Evolutionary conservation across 768 basidiomycete species (phyloP).

Genomic region (Clitopilus hobsonii): DNA sequence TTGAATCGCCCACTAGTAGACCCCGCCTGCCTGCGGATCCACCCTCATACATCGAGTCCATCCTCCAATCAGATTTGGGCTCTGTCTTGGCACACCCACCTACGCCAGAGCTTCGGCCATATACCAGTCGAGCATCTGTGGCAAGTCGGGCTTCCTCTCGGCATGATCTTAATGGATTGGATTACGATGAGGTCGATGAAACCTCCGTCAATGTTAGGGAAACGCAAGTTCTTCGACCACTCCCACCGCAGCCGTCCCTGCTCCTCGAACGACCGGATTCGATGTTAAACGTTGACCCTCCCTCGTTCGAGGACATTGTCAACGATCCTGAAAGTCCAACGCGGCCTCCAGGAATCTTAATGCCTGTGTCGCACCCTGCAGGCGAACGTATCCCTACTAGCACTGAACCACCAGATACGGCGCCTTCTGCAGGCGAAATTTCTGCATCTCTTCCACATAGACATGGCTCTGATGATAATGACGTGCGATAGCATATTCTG

Average conservation of each 20-base stretch:
- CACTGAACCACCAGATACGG: not conserved
- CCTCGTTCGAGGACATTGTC: not conserved
- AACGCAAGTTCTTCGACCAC: not conserved
- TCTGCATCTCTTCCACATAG: not conserved
- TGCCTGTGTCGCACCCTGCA: not conserved
- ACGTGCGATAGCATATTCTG: not conserved
- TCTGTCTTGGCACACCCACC: not conserved
- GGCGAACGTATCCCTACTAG: too few species aligned
- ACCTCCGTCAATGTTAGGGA: too few species aligned
- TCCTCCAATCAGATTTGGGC: slow-evolving; percentile 14
- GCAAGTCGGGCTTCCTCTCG: not conserved
- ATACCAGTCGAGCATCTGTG: not conserved
- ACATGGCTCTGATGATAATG: not conserved
- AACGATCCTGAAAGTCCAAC: not conserved
- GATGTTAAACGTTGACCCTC: not conserved
- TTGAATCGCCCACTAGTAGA: not conserved
- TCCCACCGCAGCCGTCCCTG: not conserved
- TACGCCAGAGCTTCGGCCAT: not conserved
- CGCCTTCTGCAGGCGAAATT: not conserved
- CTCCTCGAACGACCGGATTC: not conserved
- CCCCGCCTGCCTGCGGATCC: slow-evolving; percentile 36
- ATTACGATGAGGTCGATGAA: not conserved
- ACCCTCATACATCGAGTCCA: slow-evolving; percentile 30
- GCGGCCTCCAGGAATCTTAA: not conserved
- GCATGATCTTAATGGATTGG: not conserved